Base-by-base conservation (phyloP, 768 basidiomycete genomes). In the Dioszegia crocea region DNA sequence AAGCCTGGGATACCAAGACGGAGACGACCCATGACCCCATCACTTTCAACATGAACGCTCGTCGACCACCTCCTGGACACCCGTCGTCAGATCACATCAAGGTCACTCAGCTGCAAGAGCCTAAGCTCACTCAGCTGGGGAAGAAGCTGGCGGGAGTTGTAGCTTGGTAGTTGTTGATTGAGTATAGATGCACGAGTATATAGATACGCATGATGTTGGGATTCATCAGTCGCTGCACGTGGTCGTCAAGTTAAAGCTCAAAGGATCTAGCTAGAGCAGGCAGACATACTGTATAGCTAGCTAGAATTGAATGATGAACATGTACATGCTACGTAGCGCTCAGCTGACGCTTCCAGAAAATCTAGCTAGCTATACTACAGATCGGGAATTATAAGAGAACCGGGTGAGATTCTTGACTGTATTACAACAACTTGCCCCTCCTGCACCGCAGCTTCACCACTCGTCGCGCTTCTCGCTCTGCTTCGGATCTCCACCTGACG, bases 1-100 rank as follows among this genome's bases (percentile, higher is more conserved):
- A 52, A 38, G 61, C 60, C 19, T 61, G 57, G 61, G 63, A 29
- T 23, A 64, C 60, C 29, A 61, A 61, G 58, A 64, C 56, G 16
- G 44, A 59, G 29, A 55, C 63, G 0, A 52, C 50, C 14, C 60
- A 65, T 23, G 56, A 51, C 26, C 55, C 56, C 44, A 61, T 54
- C 47, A 53, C 49, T n/a, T 49, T 58, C 31, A 49, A 39, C 16
- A 58, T 47, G 17, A 31, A 39, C 19, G 51, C 52, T 26, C 51
- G 62, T 23, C 49, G 38, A 4, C 47, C 45, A 19, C 55, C 55
- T 23, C 40, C 50, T 4, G 50, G 36, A 2, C 56, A 58, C 43
- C 54, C 53, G 11, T 57, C 56, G 4, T 21, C 36, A 23, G 39
- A 59, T 26, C 40, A 52, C 36, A 3, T 21, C 26, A 39, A 49